These are phyloP conservation scores for Protea cynaroides DNA, from an alignment of 164 flowering plant species.

Conservation along the genomic window DNA sequence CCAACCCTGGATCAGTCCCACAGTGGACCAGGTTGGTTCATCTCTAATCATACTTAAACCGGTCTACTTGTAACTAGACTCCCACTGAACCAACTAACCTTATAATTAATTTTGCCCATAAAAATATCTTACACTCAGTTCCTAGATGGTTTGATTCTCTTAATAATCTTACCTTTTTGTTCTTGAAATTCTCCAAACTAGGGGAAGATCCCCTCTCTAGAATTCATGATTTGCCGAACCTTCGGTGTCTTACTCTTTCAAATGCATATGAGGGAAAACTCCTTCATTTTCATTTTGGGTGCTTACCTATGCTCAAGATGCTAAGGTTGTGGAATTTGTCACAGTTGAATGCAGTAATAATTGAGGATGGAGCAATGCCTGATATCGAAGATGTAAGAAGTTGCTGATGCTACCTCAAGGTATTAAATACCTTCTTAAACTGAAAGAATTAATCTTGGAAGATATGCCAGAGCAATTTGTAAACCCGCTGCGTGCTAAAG, in stretches of 20 bases:
- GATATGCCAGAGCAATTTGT: not conserved
- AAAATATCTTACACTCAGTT: too few relatives aligned
- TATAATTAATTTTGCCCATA: too few relatives aligned
- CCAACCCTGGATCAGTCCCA: too few relatives aligned
- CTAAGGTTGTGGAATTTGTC: not conserved
- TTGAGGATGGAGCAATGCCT: not conserved
- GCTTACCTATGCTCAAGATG: not conserved
- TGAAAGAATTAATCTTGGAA: not conserved
- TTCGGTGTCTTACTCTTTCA: slow-evolving; percentile 2
- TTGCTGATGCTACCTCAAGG: slow-evolving; percentile 7
- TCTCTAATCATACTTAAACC: too few relatives aligned
- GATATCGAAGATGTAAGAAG: not conserved
- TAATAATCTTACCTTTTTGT: not conserved
- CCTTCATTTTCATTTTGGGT: not conserved
- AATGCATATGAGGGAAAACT: slow-evolving; percentile 1
- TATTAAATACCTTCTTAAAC: slow-evolving; percentile 1
- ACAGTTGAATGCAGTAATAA: not conserved
- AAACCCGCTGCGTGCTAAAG: not conserved
- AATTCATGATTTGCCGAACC: not conserved
- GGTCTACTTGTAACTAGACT: too few relatives aligned
- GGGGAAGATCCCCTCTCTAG: not conserved
- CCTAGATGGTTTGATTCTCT: slow-evolving; percentile 1
- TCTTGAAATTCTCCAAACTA: slow-evolving; percentile 1
- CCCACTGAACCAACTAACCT: too few relatives aligned
- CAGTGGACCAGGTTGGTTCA: too few relatives aligned